Percentiles rank a stretch among this genome's conserved stretches.
These are phyloP conservation scores for Penicillium paxilli DNA, from an alignment of 495 filamentous ascomycete species.

Conservation along the genomic window DNA sequence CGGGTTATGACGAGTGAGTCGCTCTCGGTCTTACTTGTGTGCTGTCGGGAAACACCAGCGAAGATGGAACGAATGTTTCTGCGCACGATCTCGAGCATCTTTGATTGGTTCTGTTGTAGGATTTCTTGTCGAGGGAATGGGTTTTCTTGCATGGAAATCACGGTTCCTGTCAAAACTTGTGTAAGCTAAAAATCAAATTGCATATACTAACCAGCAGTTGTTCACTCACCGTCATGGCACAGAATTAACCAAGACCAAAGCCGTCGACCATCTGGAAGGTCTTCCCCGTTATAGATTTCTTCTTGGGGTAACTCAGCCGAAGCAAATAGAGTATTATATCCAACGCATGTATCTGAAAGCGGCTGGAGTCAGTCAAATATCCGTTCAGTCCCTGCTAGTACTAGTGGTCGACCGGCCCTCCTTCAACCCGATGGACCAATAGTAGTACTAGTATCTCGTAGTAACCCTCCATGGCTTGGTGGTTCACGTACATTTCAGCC, in stretches of 20 bases:
- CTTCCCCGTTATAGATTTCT: slow-evolving; percentile 34
- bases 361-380: no score
- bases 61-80: slow-evolving; percentile 73
- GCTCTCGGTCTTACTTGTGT: slow-evolving; percentile 39
- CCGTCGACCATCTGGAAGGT: slow-evolving; percentile 59
- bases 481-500: slow-evolving; percentile 56
- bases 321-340: slow-evolving; percentile 77
- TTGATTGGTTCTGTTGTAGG: slow-evolving; percentile 29
- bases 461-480: no score
- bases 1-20: slow-evolving; percentile 52
- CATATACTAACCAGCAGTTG: not conserved
- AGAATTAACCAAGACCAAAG: slow-evolving; percentile 82
- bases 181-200: slow-evolving; percentile 2
- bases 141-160: slow-evolving; percentile 77
- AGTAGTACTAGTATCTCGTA: no score
- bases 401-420: slow-evolving; percentile 8
- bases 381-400: no score
- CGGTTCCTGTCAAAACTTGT: slow-evolving; percentile 50
- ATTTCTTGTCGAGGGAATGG: slow-evolving; percentile 49
- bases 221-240: slow-evolving; percentile 69
- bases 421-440: not conserved
- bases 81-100: slow-evolving; percentile 56
- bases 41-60: slow-evolving; percentile 61
- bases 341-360: slow-evolving; percentile 74
- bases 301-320: slow-evolving; percentile 32